Conservation (phyloP, 1,284 basidiomycete species). For the Leccinum ponderosum region DNA sequence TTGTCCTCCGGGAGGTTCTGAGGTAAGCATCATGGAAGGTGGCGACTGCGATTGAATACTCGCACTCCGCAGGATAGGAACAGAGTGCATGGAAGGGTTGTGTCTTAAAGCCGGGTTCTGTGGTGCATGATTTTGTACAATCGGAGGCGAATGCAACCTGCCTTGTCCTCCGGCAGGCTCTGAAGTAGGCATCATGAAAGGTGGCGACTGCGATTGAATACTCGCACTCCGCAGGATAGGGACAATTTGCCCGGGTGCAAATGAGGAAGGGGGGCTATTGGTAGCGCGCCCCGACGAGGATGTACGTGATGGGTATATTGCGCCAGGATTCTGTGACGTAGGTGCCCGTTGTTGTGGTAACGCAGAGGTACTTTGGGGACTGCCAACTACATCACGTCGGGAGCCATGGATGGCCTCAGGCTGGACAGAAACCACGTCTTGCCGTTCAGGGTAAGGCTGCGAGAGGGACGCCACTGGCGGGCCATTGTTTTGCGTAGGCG, state of each 20-base stretch:
- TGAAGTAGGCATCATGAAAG: conserved; percentile 14
- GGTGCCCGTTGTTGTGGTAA: conserved; percentile 27
- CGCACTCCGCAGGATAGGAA: conserved; percentile 36
- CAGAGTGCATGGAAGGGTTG: conserved; percentile 26
- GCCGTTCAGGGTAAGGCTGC: conserved; percentile 7
- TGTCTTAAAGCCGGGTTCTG: conserved; percentile 19
- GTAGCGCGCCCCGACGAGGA: conserved; percentile 17
- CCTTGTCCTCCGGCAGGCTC: conserved; percentile 15
- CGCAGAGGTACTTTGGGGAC: conserved; percentile 4
- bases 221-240: conserved; percentile 47
- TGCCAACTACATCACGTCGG: conserved; percentile 6
- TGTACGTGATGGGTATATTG: conserved; percentile 17
- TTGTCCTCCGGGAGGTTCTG: conserved; percentile 15
- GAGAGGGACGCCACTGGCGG: conserved; percentile 4
- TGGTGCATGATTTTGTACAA: conserved; percentile 7
- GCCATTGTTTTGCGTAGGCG: conserved; percentile 4
- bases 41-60: conserved; percentile 36
- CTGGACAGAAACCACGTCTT: neutral
- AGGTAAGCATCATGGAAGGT: conserved; percentile 14
- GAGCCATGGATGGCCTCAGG: conserved; percentile 7
- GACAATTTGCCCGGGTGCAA: conserved; percentile 39
- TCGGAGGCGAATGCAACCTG: conserved; percentile 18
- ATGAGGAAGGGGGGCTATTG: conserved; percentile 30
- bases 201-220: conserved; percentile 29
- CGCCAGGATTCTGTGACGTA: conserved; percentile 17